These are phyloP conservation scores for Ophiostoma pallidulum DNA, from an alignment of 2,329 filamentous ascomycete genomes.

Conservation along the genomic window DNA sequence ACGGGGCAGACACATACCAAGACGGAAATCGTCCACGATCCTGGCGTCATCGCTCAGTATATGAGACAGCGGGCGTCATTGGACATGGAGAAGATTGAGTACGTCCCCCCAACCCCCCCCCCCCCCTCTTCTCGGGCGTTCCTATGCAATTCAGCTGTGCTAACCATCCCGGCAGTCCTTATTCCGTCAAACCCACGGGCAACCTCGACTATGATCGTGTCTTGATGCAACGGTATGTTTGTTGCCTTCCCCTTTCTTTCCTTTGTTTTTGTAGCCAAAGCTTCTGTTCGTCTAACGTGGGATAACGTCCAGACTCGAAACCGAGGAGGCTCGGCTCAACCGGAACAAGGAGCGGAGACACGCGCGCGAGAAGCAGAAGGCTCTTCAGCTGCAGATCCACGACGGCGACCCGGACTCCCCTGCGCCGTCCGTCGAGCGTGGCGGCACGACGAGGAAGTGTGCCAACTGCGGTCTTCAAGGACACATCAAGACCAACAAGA, in stretches of 20 bases:
- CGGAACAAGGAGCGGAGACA: constrained; percentile 87
- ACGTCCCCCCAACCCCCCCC: too few species aligned
- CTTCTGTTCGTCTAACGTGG: neutral
- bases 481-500: constrained; percentile 99
- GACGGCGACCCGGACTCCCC: constrained; percentile 41
- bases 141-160: too few species aligned
- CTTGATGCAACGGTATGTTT: constrained; percentile 44
- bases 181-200: constrained; percentile 53
- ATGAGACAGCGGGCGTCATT: constrained; percentile 67
- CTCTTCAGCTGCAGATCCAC: constrained; percentile 39
- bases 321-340: constrained; percentile 73
- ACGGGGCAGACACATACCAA: constrained; percentile 54
- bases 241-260: neutral
- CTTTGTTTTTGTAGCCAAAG: too few species aligned
- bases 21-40: constrained; percentile 63
- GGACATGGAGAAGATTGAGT: constrained; percentile 60
- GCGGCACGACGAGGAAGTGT: constrained; percentile 79
- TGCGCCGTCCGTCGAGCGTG: constrained; percentile 40
- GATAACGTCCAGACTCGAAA: constrained; percentile 20
- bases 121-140: too few species aligned
- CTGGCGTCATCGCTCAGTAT: constrained; percentile 82
- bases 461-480: constrained; percentile 95
- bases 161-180: constrained; percentile 35
- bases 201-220: constrained; percentile 57
- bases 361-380: constrained; percentile 84